phyloP scores from a whole-genome alignment of 495 filamentous ascomycete genomes.

The Aspergillus mulundensis region DNA sequence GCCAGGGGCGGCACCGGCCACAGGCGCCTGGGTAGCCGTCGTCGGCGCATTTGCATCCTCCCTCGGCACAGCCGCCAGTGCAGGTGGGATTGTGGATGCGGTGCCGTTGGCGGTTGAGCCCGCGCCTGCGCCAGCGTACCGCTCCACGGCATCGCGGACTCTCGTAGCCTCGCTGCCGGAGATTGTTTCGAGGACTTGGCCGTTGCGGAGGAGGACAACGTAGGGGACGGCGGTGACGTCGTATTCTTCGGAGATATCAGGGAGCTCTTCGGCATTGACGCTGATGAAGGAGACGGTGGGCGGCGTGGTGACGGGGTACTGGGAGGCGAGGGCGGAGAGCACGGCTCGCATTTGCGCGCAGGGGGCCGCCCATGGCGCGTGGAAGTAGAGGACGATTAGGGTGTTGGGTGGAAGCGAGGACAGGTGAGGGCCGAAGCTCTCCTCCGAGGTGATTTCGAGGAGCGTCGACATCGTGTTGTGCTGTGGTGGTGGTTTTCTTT shows the following conservation, averaged over 20 bases:
- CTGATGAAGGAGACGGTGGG: conserved; percentile 73
- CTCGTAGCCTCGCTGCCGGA: conserved; percentile 82
- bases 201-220: conserved; percentile 72
- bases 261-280: conserved; percentile 85
- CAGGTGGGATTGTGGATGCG: conserved; percentile 49
- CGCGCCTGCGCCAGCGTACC: conserved; percentile 52
- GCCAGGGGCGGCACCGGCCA: conserved; percentile 30
- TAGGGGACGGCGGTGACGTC: conserved; percentile 92
- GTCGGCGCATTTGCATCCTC: conserved; percentile 38
- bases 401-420: conserved; percentile 59
- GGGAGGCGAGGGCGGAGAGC: conserved; percentile 74
- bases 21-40: conserved; percentile 34
- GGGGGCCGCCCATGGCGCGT: conserved; percentile 94
- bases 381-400: conserved; percentile 83
- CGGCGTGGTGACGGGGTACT: conserved; percentile 65
- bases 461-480: conserved; percentile 60
- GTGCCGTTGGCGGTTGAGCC: conserved; percentile 15
- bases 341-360: conserved; percentile 92
- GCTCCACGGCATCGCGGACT: conserved; percentile 79
- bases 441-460: conserved; percentile 64
- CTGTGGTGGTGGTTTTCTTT: conserved; percentile 5
- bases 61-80: conserved; percentile 42
- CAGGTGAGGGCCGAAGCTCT: conserved; percentile 63
- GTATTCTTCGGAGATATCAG: conserved; percentile 82
- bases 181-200: conserved; percentile 69